Conservation (phyloP, 768 basidiomycete genomes). For the Termitomyces bulborhizus region DNA sequence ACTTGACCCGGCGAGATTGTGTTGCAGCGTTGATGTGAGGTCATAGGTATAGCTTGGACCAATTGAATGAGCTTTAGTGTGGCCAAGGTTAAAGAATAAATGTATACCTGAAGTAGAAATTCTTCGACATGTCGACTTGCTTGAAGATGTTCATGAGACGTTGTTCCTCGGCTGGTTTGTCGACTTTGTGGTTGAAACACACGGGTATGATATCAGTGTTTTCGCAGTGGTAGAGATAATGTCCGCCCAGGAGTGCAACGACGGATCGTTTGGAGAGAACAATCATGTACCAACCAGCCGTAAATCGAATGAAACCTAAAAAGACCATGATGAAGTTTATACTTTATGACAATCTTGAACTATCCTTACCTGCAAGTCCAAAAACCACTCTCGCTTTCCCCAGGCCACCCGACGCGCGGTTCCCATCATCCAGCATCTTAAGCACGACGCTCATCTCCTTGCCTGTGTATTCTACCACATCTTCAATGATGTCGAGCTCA, state of each 20-base stretch:
- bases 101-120: constrained; percentile 92
- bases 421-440: constrained; percentile 95
- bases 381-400: constrained; percentile 76
- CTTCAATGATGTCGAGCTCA: constrained; percentile 76
- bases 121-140: constrained; percentile 97
- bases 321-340: background rate
- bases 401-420: constrained; percentile 81
- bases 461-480: constrained; percentile 81
- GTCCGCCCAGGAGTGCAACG: constrained; percentile 90
- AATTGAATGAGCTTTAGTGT: constrained; percentile 2
- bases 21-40: constrained; percentile 91
- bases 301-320: constrained; percentile 87
- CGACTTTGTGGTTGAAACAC: constrained; percentile 73
- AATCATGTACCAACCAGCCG: constrained; percentile 95
- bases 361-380: constrained; percentile 65
- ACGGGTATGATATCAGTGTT: constrained; percentile 80
- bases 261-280: constrained; percentile 85
- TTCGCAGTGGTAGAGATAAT: constrained; percentile 96
- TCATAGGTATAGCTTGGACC: constrained; percentile 85
- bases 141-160: constrained; percentile 88
- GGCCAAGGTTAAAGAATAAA: background rate
- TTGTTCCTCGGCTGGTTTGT: constrained; percentile 85
- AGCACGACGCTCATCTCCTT: constrained; percentile 88
- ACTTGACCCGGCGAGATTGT: constrained; percentile 68
- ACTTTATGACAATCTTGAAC: background rate